Base-by-base conservation (phyloP, 345 rosid species). In the Anacardium occidentale region DNA sequence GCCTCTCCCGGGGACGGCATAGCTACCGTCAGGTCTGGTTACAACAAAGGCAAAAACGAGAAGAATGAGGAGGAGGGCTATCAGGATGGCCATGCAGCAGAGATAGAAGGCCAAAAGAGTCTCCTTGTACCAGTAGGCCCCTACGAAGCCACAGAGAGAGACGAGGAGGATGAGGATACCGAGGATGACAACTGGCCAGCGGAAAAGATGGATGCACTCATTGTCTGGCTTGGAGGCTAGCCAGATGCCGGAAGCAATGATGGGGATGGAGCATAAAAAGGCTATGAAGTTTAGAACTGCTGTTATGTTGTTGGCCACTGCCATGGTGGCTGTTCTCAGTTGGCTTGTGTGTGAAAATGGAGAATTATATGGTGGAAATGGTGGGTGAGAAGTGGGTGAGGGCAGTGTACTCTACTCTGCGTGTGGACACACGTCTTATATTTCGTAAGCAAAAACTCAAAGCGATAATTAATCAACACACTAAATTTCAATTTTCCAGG, bases 241-340 rank as follows among this genome's bases (percentile, higher is more conserved):
- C 98, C 98, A 91, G 74, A 90, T 86, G 12, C 98, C 98, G 51
- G 98, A 68, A 66, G 90, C 85, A 53, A 93, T 90, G 57, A 94
- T 89, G 15, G 96, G 98, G 80, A 94, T 84, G 10, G 98, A 94
- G 73, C 96, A 90, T 54, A 91, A 89, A 51, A 94, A 63, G 69
- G 96, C 97, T 45, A 90, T 75, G 80, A 91, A 85, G 85, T 94
- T 94, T 10, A 94, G 89, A 52, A 85, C 62, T 66, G 98, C 90
- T 34, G 97, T 94, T 76, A 91, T 75, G 90, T 91, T 94, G 81
- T 94, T 94, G 84, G 96, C 81, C 40, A 86, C 80, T 72, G 85
- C 98, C 98, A 94, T 94, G 82, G 67, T 54, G 40, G 17, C 22
- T 50, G 56, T 50, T 40, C 42, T 40, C 21, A 50, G 32, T 48